These are phyloP conservation scores for Carex pumila DNA, from an alignment of 176 grass and related monocot species.

Conservation along the genomic window DNA sequence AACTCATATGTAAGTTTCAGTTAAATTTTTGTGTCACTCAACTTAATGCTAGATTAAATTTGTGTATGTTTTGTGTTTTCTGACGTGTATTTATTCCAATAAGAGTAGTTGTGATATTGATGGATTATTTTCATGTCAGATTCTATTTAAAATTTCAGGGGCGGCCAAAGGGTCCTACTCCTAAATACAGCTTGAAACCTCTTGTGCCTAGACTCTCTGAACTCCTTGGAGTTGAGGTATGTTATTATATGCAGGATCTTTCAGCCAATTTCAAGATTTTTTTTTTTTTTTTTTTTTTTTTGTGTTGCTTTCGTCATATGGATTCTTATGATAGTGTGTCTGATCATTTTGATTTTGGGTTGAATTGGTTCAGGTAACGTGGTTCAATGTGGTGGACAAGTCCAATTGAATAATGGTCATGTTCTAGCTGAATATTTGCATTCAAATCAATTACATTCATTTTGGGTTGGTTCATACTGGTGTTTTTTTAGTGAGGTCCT, in stretches of 20 bases:
- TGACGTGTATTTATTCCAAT: background rate
- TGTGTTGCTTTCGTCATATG: background rate
- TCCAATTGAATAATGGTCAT: background rate
- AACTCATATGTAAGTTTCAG: background rate
- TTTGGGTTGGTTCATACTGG: background rate
- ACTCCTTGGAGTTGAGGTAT: conserved; percentile 79
- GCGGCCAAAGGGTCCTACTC: conserved; percentile 88
- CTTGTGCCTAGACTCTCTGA: conserved; percentile 86
- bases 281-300: background rate
- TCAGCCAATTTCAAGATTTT: background rate
- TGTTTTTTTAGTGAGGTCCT: background rate
- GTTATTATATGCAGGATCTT: background rate
- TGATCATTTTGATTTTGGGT: background rate
- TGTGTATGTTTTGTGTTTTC: background rate
- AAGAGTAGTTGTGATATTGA: background rate
- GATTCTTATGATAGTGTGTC: background rate
- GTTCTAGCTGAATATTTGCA: background rate
- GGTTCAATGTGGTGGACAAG: background rate
- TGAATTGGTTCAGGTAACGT: background rate
- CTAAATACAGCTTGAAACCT: conserved; percentile 96
- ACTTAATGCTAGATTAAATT: background rate
- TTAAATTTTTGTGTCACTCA: background rate
- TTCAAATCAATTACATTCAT: background rate
- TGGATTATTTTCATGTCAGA: background rate
- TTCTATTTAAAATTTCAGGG: conserved; percentile 35